Conservation (phyloP, 164 flowering plant genomes). For the Dillenia turbinata region DNA sequence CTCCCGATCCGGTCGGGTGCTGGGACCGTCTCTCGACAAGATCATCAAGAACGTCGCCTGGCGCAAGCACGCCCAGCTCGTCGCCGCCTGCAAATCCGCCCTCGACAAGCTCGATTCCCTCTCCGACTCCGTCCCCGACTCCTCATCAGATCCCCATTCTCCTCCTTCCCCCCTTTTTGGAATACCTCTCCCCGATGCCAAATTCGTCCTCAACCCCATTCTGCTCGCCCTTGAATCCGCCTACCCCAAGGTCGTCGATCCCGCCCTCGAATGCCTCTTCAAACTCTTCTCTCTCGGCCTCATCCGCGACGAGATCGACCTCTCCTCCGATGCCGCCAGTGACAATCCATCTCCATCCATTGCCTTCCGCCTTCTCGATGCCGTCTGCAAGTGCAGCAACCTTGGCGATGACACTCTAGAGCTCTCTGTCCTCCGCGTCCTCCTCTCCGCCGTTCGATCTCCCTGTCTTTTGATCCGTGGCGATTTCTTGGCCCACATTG, state of each 20-base stretch:
- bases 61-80: constrained; percentile 85
- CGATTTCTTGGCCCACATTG: constrained; percentile 60
- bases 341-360: constrained; percentile 1
- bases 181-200: constrained; percentile 49
- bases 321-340: constrained; percentile 4
- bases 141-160: constrained; percentile 14
- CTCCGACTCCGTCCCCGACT: constrained; percentile 18
- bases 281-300: constrained; percentile 58
- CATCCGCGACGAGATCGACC: constrained; percentile 54
- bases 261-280: constrained; percentile 72
- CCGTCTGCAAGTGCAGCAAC: constrained; percentile 52
- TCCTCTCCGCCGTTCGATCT: constrained; percentile 63
- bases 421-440: constrained; percentile 50
- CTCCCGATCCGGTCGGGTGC: constrained; percentile 65
- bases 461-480: constrained; percentile 53
- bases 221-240: constrained; percentile 68
- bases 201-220: constrained; percentile 56
- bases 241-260: constrained; percentile 70
- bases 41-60: constrained; percentile 97
- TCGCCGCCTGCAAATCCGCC: constrained; percentile 72
- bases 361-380: constrained; percentile 40
- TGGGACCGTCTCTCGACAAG: constrained; percentile 92
- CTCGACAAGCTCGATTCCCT: constrained; percentile 69
- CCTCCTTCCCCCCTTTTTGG: constrained; percentile 40
- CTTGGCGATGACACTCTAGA: constrained; percentile 75